Base-by-base conservation (phyloP, 768 basidiomycete genomes). In the Mrakia gelida region DNA sequence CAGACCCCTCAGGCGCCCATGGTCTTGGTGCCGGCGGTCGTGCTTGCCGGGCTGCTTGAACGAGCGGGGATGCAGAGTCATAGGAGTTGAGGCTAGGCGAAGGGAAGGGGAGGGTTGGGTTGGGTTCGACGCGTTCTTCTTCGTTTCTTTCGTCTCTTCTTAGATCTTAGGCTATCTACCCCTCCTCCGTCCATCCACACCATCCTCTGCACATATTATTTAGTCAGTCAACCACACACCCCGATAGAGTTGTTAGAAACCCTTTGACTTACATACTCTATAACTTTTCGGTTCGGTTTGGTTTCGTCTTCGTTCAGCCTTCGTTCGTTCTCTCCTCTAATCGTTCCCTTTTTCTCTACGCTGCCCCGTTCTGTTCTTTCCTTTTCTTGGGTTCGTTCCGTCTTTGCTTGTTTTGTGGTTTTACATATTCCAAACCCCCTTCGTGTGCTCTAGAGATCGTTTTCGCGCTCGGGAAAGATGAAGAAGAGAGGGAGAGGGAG, bases 11-110 rank as follows among this genome's bases (percentile, higher is more conserved):
- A 52, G 11, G 73, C 52, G 13, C 77, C 77, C n/a, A 63, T 78
- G 61, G 77, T 78, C 13, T 73, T 78, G 16, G 77, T 78, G n/a
- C 77, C 77, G 10, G 72, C 72, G 21, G 59, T 43, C 15, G 67
- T 78, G 34, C 54, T 78, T 1, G 77, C 77, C 0, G 77, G 77
- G 0, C 65, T 78, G 34, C 73, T 78, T 16, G 71, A 78, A 49
- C 34, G 71, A 15, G 77, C 77, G 43, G 63, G 73, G 30, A 73
- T 78, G 71, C 74, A 75, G 38, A 41, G 41, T 49, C 26, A 63
- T 23, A 16, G 73, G 23, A 75, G 43, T 43, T 65, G 30, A 62
- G 43, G 10, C 26, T 61, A 21, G 49, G 7, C 49, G 49, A 52
- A 26, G 52, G 41, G 28, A 0, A 34, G 38, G 18, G 62, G 18